Percentiles rank a stretch among this genome's conserved stretches.
Evolutionary conservation across 352 stramenopile species (phyloP).

Genomic region (Globisporangium ultimum): DNA sequence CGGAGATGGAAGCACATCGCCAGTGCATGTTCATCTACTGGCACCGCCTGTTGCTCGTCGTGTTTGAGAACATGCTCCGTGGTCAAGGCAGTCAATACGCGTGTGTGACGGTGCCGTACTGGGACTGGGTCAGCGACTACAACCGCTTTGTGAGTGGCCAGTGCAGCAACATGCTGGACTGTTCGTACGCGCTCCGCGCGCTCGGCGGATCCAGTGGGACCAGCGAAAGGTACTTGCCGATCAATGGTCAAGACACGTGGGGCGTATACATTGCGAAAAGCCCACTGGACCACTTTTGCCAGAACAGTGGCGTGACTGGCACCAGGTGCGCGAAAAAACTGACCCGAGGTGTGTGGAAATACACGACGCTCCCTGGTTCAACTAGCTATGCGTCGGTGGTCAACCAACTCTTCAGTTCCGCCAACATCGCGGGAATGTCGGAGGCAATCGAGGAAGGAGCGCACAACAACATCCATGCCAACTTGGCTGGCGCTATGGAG

Average conservation of each 20-base stretch:
- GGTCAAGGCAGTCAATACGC: constrained; percentile 39
- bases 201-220: neutral
- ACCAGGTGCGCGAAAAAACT: constrained; percentile 38
- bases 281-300: constrained; percentile 59
- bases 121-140: constrained; percentile 65
- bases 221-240: neutral
- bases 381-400: constrained; percentile 42
- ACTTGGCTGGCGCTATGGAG: constrained; percentile 39
- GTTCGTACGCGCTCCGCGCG: constrained; percentile 15
- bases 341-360: constrained; percentile 39
- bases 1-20: constrained; percentile 42
- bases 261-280: neutral
- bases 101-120: constrained; percentile 81
- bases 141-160: constrained; percentile 27
- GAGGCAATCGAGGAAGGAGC: constrained; percentile 36
- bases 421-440: constrained; percentile 57
- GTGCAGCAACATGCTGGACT: constrained; percentile 44
- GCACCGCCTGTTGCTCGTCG: constrained; percentile 61
- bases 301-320: constrained; percentile 21
- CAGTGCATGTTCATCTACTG: constrained; percentile 85
- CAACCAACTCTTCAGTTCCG: constrained; percentile 37
- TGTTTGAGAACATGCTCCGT: constrained; percentile 84
- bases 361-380: constrained; percentile 20
- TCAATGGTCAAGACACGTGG: neutral
- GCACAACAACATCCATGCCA: constrained; percentile 62